Evolutionary conservation across 2,329 filamentous ascomycete genomes (phyloP).

Genomic region (Colletotrichum ledebouriae): DNA sequence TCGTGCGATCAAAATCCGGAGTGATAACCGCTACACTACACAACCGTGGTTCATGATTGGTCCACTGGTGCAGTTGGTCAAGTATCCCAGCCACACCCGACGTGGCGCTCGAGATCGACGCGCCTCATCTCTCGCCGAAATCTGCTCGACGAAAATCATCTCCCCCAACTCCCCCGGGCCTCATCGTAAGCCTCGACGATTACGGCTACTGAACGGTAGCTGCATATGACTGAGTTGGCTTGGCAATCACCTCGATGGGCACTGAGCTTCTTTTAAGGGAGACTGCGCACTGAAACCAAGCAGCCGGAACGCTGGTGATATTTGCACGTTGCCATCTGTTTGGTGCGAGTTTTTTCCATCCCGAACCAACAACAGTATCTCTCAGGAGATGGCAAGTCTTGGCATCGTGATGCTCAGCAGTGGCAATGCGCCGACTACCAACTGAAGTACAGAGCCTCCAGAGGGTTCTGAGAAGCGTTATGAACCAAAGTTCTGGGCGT

Average conservation of each 20-base stretch:
- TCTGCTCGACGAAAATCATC: conserved; percentile 1
- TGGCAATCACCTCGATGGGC: background rate
- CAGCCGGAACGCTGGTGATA: background rate
- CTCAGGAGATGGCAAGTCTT: conserved; percentile 21
- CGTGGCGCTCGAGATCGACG: background rate
- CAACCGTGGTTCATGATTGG: conserved; percentile 34
- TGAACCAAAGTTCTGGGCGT: background rate
- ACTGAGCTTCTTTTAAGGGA: background rate
- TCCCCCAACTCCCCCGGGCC: background rate
- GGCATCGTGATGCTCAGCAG: conserved; percentile 8
- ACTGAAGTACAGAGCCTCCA: background rate
- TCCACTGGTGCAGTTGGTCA: background rate
- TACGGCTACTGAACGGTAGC: background rate
- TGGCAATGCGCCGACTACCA: conserved; percentile 24
- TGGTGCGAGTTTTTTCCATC: conserved; percentile 22
- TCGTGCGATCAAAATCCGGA: conserved; percentile 38
- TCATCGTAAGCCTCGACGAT: background rate
- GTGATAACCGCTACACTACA: conserved; percentile 43
- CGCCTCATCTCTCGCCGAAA: background rate
- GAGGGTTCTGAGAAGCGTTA: background rate
- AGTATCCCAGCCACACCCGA: background rate
- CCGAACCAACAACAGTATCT: conserved; percentile 17
- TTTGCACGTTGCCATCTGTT: conserved; percentile 10
- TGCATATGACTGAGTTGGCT: conserved; percentile 4
- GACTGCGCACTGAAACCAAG: conserved; percentile 10